Base-by-base conservation (phyloP, 768 basidiomycete species). In the Suillus decipiens region DNA sequence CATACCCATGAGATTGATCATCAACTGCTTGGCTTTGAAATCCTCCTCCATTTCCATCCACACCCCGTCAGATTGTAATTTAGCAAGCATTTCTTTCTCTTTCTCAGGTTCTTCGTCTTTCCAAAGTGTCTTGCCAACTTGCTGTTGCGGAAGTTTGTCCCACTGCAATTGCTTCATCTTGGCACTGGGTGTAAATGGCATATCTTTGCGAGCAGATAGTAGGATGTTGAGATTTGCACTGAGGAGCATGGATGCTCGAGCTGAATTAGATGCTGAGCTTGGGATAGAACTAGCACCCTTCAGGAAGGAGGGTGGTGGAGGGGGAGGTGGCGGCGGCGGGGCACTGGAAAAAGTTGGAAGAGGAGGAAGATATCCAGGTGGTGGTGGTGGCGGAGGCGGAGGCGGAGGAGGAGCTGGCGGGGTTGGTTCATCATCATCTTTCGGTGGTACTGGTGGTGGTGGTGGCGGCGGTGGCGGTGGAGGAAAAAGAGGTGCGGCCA, bases 91-190 rank as follows among this genome's bases (percentile, higher is more conserved):
- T 67, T 92, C 89, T 64, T 85, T 80, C 71, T 94, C 92, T 70
- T 87, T 88, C 67, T 86, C 79, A 41, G 63, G 60, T 59, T 80
- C 78, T 63, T 93, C 92, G 43, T 84, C 83, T 59, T 82, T 89
- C 92, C 95, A 99, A 15, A 98, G 78, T 0, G 96, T 99, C 72
- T 89, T 90, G 1, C 80, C 80, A 39, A 94, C 88, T 69, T 92
- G 89, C 67, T 91, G 89, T 62, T 94, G 94, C 28, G 92, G 88
- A n/a, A 99, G 82, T 71, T 98, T 99, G 73, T 98, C 96, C 96
- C 96, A 99, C 72, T 98, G 96, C 61, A 99, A 80, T 73, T 98
- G 95, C 73, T 98, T 98, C 92, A 98, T 95, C 82, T 95, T 95
- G 41, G 87, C 91, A 64, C 84, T 88, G 2, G 96, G 92, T 37